A percentile compares a stretch with the other conserved stretches of the same genome.
phyloP scores from a whole-genome alignment of 2,329 filamentous ascomycete species.

The Pyrenochaeta sp. region DNA sequence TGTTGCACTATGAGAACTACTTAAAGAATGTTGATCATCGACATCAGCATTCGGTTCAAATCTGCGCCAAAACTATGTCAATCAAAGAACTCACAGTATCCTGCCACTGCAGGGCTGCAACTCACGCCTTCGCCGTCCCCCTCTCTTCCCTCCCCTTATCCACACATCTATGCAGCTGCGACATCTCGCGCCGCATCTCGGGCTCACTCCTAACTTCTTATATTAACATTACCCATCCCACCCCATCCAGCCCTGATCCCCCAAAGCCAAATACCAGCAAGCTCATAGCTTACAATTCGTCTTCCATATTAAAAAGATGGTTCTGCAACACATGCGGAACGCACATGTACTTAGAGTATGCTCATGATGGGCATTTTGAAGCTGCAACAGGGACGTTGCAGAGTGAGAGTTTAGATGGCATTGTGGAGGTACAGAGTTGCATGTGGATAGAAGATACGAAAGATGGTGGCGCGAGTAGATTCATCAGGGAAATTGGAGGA shows the following conservation, averaged over 20 bases:
- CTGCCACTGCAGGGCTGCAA: constrained; percentile 56
- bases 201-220: constrained; percentile 55
- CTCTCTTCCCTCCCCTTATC: constrained; percentile 52
- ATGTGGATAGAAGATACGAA: constrained; percentile 61
- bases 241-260: background rate
- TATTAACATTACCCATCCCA: constrained; percentile 44
- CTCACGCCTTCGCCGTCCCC: constrained; percentile 48
- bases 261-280: constrained; percentile 25
- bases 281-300: constrained; percentile 51
- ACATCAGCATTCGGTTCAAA: too few species aligned
- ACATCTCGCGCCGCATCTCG: constrained; percentile 58
- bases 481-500: constrained; percentile 51
- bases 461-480: constrained; percentile 62
- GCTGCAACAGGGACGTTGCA: constrained; percentile 54
- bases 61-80: too few species aligned
- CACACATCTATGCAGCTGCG: constrained; percentile 59
- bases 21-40: too few species aligned
- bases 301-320: constrained; percentile 43
- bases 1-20: too few species aligned
- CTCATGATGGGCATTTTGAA: constrained; percentile 35
- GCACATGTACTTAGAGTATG: constrained; percentile 55
- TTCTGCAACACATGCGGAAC: constrained; percentile 58
- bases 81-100: constrained; percentile 39
- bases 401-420: constrained; percentile 37
- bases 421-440: constrained; percentile 48